These are phyloP conservation scores for Rubia peregrina DNA, from an alignment of 305 asterid species.

Conservation along the genomic window DNA sequence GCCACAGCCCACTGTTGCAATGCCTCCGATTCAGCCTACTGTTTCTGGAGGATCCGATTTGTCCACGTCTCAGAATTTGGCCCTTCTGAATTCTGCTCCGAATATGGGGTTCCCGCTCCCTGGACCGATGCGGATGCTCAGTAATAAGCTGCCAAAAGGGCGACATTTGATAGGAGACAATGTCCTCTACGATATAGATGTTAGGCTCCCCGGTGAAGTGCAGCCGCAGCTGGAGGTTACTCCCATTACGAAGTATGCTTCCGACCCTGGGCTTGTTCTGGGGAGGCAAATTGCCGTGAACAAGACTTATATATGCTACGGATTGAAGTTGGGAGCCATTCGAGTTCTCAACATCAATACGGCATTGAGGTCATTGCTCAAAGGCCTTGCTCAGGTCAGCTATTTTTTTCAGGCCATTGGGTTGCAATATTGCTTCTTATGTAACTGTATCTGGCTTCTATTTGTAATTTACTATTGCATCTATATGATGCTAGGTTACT, in stretches of 20 bases:
- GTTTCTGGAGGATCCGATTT: conserved; percentile 60
- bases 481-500: neutral
- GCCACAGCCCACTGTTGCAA: conserved; percentile 24
- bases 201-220: conserved; percentile 72
- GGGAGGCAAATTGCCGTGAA: conserved; percentile 92
- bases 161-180: conserved; percentile 65
- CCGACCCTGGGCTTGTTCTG: conserved; percentile 82
- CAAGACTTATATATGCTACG: conserved; percentile 81
- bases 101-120: conserved; percentile 32
- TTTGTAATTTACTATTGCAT: neutral
- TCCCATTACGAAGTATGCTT: conserved; percentile 82
- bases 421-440: neutral
- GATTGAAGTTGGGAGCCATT: conserved; percentile 73
- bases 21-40: conserved; percentile 44
- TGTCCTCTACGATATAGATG: conserved; percentile 58
- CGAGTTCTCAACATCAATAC: conserved; percentile 85
- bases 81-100: conserved; percentile 32
- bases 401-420: neutral
- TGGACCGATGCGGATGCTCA: conserved; percentile 59
- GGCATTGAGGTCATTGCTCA: conserved; percentile 80
- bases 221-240: conserved; percentile 97
- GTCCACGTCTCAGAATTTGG: conserved; percentile 27
- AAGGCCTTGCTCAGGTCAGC: conserved; percentile 81
- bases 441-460: too few relatives aligned
- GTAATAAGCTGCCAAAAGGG: conserved; percentile 82